Conservation (phyloP, 345 rosid genomes). For the Populus tremula region DNA sequence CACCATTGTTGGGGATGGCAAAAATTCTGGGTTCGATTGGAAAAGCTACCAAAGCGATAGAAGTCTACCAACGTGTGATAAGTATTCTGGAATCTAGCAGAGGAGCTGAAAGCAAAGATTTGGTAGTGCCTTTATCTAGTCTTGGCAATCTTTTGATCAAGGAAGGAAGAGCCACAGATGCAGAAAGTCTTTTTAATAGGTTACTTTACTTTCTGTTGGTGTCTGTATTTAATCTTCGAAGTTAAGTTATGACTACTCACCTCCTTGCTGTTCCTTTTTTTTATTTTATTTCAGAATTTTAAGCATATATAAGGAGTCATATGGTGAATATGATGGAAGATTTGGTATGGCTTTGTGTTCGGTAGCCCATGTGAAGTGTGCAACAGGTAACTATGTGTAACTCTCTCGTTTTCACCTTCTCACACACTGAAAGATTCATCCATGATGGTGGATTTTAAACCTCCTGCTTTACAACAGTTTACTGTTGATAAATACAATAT, state of each 20-base stretch:
- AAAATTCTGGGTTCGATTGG: conserved; percentile 64
- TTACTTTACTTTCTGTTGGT: conserved; percentile 15
- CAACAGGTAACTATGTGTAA: conserved; percentile 47
- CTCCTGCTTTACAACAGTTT: not conserved
- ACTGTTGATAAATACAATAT: not conserved
- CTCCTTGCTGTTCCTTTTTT: not conserved
- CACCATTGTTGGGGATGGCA: conserved; percentile 75
- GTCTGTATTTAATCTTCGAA: conserved; percentile 1
- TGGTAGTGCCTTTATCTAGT: conserved; percentile 61
- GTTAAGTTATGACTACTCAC: conserved; percentile 18
- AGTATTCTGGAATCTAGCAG: conserved; percentile 57
- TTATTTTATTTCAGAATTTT: conserved; percentile 40
- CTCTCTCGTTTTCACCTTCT: conserved; percentile 2
- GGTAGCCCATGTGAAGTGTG: conserved; percentile 70
- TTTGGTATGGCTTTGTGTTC: conserved; percentile 82
- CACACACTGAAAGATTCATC: not conserved
- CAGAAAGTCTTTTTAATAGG: conserved; percentile 64
- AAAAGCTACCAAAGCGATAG: conserved; percentile 53
- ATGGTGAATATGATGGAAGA: conserved; percentile 75
- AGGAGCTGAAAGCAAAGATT: conserved; percentile 69
- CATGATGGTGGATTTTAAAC: not conserved
- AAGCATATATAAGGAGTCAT: conserved; percentile 53
- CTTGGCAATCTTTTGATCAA: conserved; percentile 74
- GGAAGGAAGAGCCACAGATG: conserved; percentile 65
- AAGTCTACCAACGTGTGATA: conserved; percentile 50